These are phyloP conservation scores for Blastocystis sp. DNA, from an alignment of 352 stramenopile species.

Conservation along the genomic window DNA sequence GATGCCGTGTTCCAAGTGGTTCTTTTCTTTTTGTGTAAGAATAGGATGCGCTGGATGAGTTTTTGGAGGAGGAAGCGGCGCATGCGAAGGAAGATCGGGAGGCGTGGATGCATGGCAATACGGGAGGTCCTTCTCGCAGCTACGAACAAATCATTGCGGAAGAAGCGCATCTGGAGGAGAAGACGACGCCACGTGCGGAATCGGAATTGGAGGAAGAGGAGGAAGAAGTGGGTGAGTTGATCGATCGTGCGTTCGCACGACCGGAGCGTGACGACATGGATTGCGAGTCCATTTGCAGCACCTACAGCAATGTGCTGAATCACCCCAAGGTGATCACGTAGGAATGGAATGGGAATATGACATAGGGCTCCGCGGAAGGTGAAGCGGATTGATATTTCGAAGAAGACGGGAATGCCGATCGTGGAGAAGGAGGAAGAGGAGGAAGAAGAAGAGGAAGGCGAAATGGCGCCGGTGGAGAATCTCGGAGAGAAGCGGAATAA, in stretches of 20 bases:
- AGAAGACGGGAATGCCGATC: constrained; percentile 53
- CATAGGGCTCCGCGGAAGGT: background rate
- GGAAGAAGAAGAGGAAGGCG: constrained; percentile 20
- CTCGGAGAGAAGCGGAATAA: constrained; percentile 45
- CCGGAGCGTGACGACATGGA: constrained; percentile 28
- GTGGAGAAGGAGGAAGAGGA: constrained; percentile 20
- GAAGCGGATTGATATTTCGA: constrained; percentile 19
- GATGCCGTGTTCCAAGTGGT: constrained; percentile 30
- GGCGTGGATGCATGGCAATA: background rate
- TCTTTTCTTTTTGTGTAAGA: background rate
- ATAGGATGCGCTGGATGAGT: constrained; percentile 44
- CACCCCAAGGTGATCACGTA: constrained; percentile 42
- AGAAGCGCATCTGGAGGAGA: background rate
- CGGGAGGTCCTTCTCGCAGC: background rate
- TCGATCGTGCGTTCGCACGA: background rate
- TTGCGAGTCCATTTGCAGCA: constrained; percentile 50
- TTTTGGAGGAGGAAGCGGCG: background rate
- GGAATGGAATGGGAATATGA: background rate
- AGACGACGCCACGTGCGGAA: background rate
- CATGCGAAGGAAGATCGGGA: background rate
- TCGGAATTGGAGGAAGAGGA: background rate
- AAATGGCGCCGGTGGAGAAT: constrained; percentile 28
- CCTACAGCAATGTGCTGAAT: constrained; percentile 54
- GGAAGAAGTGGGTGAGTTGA: constrained; percentile 30
- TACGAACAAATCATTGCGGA: background rate